Evolutionary conservation across 2,329 filamentous ascomycete genomes (phyloP), one percentile per base, ranked within the genome.

Genomic region (Gyromitra esculenta): DNA sequence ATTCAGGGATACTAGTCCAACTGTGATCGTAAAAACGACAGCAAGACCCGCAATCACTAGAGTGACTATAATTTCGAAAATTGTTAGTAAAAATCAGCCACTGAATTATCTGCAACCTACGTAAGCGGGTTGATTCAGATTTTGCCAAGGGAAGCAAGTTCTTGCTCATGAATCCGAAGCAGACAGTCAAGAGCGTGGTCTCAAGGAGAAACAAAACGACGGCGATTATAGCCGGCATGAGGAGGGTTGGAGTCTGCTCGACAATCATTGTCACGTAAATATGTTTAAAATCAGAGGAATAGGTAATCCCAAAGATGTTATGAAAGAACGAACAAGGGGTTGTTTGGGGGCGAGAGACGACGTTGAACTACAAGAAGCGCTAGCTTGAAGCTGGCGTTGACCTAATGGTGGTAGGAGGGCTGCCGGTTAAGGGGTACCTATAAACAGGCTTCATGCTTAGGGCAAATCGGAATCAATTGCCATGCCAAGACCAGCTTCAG

Each of bases 71-170:
- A n/a, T 68, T 18, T 50, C 13, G 18, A 25, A 25, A 7, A 15
- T 35, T 18, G 21, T 67, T 35, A 67, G 52, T 35, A 60, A n/a
- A 54, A 52, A 59, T 21, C 15, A 59, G 13, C 54, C 21, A 62
- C 35, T 9, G 43, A 31, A 13, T 35, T 31, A 45, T n/a, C 52
- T 7, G 21, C 7, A 35, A 68, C 71, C 39, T 74, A 74, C 71
- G 45, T 18, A 68, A 18, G 4, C 71, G 71, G 31, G 71, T 21
- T 13, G 48, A 43, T 43, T 62, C 63, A 11, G 43, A 60, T 66
- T 21, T 60, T 43, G n/a, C 15, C 35, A 68, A 13, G 18, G 54
- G 63, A 43, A 60, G 37, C 5, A 68, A 15, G 35, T 74, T 56
- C 15, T 62, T 37, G 56, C 71, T 67, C 7, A 74, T 21, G 9